Evolutionary conservation across 2,329 filamentous ascomycete species (phyloP).

Genomic region (Aspergillus ochraceoroseus): DNA sequence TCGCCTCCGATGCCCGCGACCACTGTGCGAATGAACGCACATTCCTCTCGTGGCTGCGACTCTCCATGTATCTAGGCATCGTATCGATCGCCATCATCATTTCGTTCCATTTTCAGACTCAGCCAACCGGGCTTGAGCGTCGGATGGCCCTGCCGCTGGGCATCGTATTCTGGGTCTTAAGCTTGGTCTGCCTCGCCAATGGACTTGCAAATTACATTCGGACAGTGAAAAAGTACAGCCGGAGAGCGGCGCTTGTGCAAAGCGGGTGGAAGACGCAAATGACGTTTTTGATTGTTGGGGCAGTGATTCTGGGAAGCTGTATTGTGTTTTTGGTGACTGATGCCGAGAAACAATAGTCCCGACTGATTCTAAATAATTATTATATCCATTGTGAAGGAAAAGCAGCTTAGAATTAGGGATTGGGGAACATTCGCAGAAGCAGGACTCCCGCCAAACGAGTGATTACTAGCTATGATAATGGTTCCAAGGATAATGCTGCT

Average conservation of each 20-base stretch:
- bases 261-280: conserved; percentile 88
- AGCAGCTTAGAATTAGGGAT: neutral
- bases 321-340: conserved; percentile 43
- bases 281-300: conserved; percentile 52
- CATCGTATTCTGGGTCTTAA: conserved; percentile 78
- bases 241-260: conserved; percentile 77
- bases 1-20: conserved; percentile 60
- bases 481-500: conserved; percentile 8
- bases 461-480: neutral
- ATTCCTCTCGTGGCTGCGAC: conserved; percentile 85
- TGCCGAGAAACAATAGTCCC: conserved; percentile 16
- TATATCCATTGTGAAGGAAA: too few relatives aligned
- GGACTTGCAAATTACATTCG: conserved; percentile 85
- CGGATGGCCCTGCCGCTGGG: conserved; percentile 79
- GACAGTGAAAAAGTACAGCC: conserved; percentile 74
- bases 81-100: conserved; percentile 86
- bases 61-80: conserved; percentile 85
- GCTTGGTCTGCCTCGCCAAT: conserved; percentile 67
- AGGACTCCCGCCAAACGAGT: too few relatives aligned
- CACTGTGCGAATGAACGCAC: conserved; percentile 64
- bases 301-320: conserved; percentile 44
- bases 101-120: conserved; percentile 80
- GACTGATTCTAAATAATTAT: too few relatives aligned
- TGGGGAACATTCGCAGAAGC: neutral
- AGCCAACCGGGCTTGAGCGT: conserved; percentile 66